These are phyloP conservation scores for Wallacemonas sp. DNA, from an alignment of 208 protist genomes.

Conservation along the genomic window DNA sequence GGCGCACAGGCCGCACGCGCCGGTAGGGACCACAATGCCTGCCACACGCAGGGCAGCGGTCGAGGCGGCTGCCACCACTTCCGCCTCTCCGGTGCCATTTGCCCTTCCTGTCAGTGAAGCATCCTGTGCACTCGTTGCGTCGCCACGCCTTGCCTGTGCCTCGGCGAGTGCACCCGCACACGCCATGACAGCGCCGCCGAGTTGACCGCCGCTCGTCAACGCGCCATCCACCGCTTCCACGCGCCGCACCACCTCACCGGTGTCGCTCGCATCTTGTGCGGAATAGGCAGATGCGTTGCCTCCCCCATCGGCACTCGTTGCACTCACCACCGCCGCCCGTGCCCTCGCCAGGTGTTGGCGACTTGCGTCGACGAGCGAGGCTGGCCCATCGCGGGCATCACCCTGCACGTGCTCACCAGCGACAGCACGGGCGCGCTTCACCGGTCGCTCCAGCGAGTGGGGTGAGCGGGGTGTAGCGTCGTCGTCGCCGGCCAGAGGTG, in stretches of 20 bases:
- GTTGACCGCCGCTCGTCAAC: not conserved
- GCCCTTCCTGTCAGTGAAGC: too few species aligned
- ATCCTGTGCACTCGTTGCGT: not conserved
- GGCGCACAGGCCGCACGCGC: conserved; percentile 24
- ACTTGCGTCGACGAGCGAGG: not conserved
- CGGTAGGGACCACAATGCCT: not conserved
- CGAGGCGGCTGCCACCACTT: not conserved
- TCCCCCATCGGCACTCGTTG: too few species aligned
- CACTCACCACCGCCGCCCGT: not conserved
- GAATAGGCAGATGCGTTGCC: too few species aligned
- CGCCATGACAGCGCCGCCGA: not conserved
- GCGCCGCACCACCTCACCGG: not conserved
- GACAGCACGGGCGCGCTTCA: too few species aligned
- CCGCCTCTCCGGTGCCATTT: not conserved
- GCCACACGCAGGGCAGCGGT: not conserved
- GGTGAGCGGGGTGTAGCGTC: not conserved
- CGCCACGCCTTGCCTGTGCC: not conserved
- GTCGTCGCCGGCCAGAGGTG: not conserved
- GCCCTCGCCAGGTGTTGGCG: not conserved
- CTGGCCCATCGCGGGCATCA: too few species aligned
- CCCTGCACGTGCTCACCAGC: too few species aligned
- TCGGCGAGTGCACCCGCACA: not conserved
- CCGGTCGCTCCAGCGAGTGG: not conserved
- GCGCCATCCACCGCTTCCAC: not conserved
- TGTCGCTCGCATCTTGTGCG: too few species aligned